phyloP scores from a whole-genome alignment of 805 yeast genomes.

The Tetrapisispora pingtungensis region DNA sequence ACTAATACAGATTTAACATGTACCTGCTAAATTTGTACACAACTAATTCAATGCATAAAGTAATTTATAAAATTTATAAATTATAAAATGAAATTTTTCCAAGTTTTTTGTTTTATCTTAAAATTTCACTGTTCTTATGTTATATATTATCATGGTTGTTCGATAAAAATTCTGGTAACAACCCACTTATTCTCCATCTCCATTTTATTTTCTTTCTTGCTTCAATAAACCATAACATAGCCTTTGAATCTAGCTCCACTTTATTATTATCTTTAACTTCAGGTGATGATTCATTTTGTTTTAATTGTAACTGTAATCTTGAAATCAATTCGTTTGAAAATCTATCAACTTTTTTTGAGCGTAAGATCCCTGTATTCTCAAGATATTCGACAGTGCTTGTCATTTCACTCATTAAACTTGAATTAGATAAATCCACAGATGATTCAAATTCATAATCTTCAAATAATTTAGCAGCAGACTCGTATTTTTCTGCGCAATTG shows the following conservation, averaged over 20 bases:
- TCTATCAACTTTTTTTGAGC: constrained; percentile 2
- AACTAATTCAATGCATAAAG: not conserved
- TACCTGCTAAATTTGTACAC: no score
- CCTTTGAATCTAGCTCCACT: constrained; percentile 12
- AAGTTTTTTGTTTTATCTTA: no score
- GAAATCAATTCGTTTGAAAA: constrained; percentile 29
- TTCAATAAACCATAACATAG: constrained; percentile 27
- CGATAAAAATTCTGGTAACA: constrained; percentile 29
- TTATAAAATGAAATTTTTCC: no score
- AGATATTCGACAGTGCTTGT: constrained; percentile 8
- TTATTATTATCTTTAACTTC: not conserved
- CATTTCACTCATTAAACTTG: constrained; percentile 6
- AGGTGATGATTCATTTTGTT: not conserved
- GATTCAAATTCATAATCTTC: constrained; percentile 33
- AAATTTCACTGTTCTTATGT: no score
- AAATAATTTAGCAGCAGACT: constrained; percentile 34
- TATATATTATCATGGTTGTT: not conserved
- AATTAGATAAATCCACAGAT: constrained; percentile 14
- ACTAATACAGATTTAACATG: no score
- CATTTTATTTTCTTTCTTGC: constrained; percentile 37
- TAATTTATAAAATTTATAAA: not conserved
- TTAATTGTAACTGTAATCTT: constrained; percentile 27
- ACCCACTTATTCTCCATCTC: constrained; percentile 43
- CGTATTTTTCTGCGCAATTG: constrained; percentile 50
- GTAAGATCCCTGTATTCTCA: not conserved